Conservation (phyloP, 176 grass and related monocot species). For the Aegilops speltoides region DNA sequence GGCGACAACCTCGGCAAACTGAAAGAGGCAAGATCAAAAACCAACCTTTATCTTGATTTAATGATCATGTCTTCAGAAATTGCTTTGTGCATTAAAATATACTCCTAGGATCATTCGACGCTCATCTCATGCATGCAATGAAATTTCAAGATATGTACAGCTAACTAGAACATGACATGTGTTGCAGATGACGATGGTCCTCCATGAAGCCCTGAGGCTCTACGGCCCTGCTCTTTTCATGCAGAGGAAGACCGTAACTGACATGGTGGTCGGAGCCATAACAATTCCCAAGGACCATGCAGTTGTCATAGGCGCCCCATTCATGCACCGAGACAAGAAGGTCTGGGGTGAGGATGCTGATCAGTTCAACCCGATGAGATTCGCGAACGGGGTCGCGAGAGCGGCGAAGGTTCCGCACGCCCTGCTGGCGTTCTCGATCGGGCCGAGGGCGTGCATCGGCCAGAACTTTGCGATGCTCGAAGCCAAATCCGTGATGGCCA, state of each 20-base stretch:
- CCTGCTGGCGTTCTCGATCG: neutral
- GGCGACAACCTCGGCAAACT: constrained; percentile 39
- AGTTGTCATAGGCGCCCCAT: constrained; percentile 15
- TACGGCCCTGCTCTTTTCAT: constrained; percentile 36
- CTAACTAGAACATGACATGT: neutral
- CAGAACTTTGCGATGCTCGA: constrained; percentile 6
- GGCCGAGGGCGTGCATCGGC: neutral
- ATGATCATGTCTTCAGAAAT: neutral
- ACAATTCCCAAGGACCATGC: constrained; percentile 12
- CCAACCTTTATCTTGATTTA: neutral
- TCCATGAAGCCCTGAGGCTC: constrained; percentile 35
- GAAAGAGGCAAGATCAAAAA: constrained; percentile 45
- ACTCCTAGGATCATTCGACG: too few species aligned
- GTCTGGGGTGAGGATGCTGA: constrained; percentile 23
- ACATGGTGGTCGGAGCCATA: constrained; percentile 5
- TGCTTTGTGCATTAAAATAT: neutral
- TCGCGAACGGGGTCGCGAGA: neutral
- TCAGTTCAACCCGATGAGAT: constrained; percentile 21
- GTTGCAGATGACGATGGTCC: constrained; percentile 42
- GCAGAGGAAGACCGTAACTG: constrained; percentile 6
- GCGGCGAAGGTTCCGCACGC: constrained; percentile 3
- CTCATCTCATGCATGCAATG: neutral
- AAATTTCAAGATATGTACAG: neutral
- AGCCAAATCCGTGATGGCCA: constrained; percentile 13
- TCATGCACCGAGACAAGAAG: constrained; percentile 36